These are phyloP conservation scores for Dichomitus squalens DNA, from an alignment of 1,284 basidiomycete genomes.

Conservation along the genomic window DNA sequence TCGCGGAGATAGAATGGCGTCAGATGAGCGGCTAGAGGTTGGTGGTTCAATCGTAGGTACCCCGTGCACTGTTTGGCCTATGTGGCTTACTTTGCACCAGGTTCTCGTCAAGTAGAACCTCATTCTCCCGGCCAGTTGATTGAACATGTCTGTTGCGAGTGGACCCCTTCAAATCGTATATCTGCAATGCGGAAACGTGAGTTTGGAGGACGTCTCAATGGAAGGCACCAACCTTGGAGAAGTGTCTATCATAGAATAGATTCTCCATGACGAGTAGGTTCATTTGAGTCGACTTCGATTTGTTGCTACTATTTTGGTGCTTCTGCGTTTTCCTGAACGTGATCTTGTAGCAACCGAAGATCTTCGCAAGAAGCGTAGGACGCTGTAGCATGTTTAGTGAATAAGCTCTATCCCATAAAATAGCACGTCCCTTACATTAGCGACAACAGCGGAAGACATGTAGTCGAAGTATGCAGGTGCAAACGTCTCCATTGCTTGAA, in stretches of 20 bases:
- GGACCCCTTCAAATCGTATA: conserved; percentile 94
- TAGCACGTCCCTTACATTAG: conserved; percentile 55
- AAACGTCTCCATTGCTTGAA: conserved; percentile 96
- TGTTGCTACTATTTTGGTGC: conserved; percentile 54
- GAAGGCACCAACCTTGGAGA: conserved; percentile 67
- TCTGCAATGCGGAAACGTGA: conserved; percentile 47
- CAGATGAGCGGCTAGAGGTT: conserved; percentile 59
- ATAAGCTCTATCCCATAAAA: not conserved
- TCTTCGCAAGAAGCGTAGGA: conserved; percentile 93
- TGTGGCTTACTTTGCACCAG: conserved; percentile 72
- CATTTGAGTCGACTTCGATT: conserved; percentile 86
- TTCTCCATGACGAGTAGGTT: conserved; percentile 99
- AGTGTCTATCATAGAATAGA: conserved; percentile 89
- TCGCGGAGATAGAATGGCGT: conserved; percentile 94
- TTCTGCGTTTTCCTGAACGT: conserved; percentile 86
- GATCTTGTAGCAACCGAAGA: conserved; percentile 97
- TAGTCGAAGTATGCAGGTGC: conserved; percentile 98
- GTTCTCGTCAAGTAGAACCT: conserved; percentile 93
- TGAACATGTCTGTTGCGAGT: conserved; percentile 91
- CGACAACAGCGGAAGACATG: conserved; percentile 85
- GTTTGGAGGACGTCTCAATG: not conserved
- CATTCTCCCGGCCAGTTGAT: conserved; percentile 88
- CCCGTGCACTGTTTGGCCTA: not conserved
- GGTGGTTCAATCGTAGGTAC: not conserved
- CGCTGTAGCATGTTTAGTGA: conserved; percentile 53